These are phyloP conservation scores for Arachnomyces sp. DNA, from an alignment of 2,329 filamentous ascomycete species.

Conservation along the genomic window DNA sequence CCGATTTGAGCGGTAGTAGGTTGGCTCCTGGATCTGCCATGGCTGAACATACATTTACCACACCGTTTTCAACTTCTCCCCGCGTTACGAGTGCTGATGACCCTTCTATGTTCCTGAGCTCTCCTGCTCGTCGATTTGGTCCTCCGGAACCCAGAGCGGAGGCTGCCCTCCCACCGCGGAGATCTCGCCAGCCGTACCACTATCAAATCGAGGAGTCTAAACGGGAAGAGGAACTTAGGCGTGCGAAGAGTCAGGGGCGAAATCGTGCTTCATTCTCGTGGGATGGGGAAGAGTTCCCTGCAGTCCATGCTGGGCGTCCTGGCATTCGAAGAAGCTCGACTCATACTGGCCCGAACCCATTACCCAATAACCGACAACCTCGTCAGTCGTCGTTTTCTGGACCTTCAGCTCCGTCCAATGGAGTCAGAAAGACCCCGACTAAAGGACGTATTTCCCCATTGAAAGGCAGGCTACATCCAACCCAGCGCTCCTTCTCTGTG, in stretches of 20 bases:
- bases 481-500: no score
- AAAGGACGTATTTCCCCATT: constrained; percentile 37
- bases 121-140: constrained; percentile 40
- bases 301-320: constrained; percentile 20
- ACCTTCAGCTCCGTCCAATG: constrained; percentile 24
- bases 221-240: constrained; percentile 32
- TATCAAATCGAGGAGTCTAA: constrained; percentile 42
- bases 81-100: constrained; percentile 35
- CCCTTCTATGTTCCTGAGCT: constrained; percentile 40
- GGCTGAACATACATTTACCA: constrained; percentile 19
- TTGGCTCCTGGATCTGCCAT: background rate
- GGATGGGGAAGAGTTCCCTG: constrained; percentile 22
- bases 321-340: constrained; percentile 34
- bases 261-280: constrained; percentile 19
- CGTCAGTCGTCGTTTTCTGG: constrained; percentile 19
- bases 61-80: constrained; percentile 39
- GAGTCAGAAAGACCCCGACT: constrained; percentile 34
- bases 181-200: constrained; percentile 37
- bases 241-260: constrained; percentile 23
- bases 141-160: constrained; percentile 26
- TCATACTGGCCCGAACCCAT: constrained; percentile 26
- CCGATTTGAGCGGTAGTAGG: constrained; percentile 20
- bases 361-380: constrained; percentile 21
- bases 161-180: constrained; percentile 19
- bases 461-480: constrained; percentile 16